Conservation (phyloP, 1,284 basidiomycete species). For the Golubevia pallescens region DNA sequence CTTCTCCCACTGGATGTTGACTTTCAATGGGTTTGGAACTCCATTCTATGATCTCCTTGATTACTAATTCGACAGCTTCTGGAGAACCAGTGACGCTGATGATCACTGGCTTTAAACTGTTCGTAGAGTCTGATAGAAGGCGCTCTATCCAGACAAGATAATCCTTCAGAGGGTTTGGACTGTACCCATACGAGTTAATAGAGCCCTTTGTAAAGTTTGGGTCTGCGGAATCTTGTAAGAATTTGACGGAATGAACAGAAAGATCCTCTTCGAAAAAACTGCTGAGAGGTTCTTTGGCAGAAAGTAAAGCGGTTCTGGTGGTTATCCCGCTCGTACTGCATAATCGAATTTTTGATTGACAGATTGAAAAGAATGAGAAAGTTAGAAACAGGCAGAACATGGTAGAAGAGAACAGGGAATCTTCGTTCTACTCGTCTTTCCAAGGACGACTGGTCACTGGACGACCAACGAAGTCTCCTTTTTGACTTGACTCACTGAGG, state of each 20-base stretch:
- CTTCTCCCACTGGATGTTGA: constrained; percentile 70
- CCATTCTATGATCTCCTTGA: constrained; percentile 75
- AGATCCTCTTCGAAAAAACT: too few relatives aligned
- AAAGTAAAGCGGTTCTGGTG: too few relatives aligned
- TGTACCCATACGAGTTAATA: constrained; percentile 80
- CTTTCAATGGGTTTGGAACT: constrained; percentile 68
- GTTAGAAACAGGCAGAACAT: too few relatives aligned
- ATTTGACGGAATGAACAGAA: constrained; percentile 9
- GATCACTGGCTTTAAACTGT: constrained; percentile 12
- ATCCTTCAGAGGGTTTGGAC: constrained; percentile 72
- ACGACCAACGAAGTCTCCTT: too few relatives aligned
- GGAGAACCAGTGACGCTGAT: constrained; percentile 12
- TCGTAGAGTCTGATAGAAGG: constrained; percentile 16
- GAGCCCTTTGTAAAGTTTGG: constrained; percentile 68
- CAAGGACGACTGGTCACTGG: too few relatives aligned
- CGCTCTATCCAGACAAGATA: constrained; percentile 73
- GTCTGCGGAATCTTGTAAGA: constrained; percentile 70
- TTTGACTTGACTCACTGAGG: too few relatives aligned
- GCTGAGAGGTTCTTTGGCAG: too few relatives aligned
- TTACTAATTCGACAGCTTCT: constrained; percentile 71
- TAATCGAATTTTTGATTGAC: too few relatives aligned
- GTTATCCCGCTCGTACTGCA: too few relatives aligned
- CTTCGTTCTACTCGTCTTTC: too few relatives aligned
- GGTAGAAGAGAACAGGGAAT: too few relatives aligned
- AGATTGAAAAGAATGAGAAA: too few relatives aligned